Percentiles rank a stretch among this genome's conserved stretches.
Evolutionary conservation across 768 basidiomycete species (phyloP).

Genomic region (Lactifluus pinguis): DNA sequence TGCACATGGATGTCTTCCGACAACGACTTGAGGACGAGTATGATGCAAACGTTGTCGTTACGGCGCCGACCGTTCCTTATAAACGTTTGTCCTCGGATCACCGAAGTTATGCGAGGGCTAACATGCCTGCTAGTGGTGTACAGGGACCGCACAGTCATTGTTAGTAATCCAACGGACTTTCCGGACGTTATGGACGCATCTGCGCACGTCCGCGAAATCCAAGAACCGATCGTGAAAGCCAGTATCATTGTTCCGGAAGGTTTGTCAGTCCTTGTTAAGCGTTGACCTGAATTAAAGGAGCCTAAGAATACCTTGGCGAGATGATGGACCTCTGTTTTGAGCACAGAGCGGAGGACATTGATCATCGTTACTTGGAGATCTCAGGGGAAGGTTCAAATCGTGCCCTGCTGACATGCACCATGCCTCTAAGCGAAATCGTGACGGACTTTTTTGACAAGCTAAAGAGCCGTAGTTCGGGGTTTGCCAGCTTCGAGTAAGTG

Average conservation of each 20-base stretch:
- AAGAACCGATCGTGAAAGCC: conserved; percentile 90
- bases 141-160: conserved; percentile 44
- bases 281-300: neutral
- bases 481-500: conserved; percentile 83
- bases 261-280: conserved; percentile 25
- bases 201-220: conserved; percentile 60
- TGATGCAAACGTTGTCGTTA: conserved; percentile 88
- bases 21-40: conserved; percentile 97
- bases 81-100: conserved; percentile 42
- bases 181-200: conserved; percentile 64
- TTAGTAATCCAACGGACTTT: conserved; percentile 95
- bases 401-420: conserved; percentile 67
- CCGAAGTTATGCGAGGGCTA: neutral
- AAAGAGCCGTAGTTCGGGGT: conserved; percentile 87
- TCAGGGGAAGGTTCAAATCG: conserved; percentile 46
- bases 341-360: conserved; percentile 75
- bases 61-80: conserved; percentile 93
- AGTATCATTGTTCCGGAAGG: conserved; percentile 93
- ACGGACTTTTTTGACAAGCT: conserved; percentile 93
- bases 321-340: conserved; percentile 93
- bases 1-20: conserved; percentile 95
- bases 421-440: conserved; percentile 92
- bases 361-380: conserved; percentile 75
- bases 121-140: conserved; percentile 55
- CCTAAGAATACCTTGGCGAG: conserved; percentile 78